phyloP scores from a whole-genome alignment of 2,329 filamentous ascomycete genomes.

The Periconia sp. region DNA sequence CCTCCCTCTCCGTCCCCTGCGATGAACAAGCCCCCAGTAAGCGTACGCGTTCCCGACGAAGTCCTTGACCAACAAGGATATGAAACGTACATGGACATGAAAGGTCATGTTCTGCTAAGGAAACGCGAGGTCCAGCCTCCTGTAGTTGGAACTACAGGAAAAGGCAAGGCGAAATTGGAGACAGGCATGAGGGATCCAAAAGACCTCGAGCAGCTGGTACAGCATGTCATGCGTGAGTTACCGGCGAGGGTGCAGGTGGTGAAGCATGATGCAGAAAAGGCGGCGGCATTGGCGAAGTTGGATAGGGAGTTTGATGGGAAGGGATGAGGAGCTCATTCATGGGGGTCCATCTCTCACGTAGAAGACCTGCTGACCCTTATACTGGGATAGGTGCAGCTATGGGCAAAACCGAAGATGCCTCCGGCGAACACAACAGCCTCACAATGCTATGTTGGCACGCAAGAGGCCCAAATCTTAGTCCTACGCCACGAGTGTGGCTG shows the following conservation, averaged over 20 bases:
- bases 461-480: too few relatives aligned
- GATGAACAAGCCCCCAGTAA: slow-evolving; percentile 24
- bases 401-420: too few relatives aligned
- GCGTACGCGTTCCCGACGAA: slow-evolving; percentile 52
- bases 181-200: slow-evolving; percentile 52
- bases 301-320: slow-evolving; percentile 46
- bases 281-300: slow-evolving; percentile 54
- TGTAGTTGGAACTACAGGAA: slow-evolving; percentile 22
- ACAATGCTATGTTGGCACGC: too few relatives aligned
- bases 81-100: slow-evolving; percentile 57
- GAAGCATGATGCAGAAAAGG: slow-evolving; percentile 49
- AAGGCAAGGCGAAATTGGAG: slow-evolving; percentile 36
- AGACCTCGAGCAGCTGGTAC: slow-evolving; percentile 51
- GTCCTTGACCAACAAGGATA: slow-evolving; percentile 57
- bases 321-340: too few relatives aligned
- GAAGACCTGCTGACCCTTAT: too few relatives aligned
- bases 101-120: slow-evolving; percentile 55
- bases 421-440: too few relatives aligned
- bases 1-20: neutral
- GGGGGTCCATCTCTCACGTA: too few relatives aligned
- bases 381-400: too few relatives aligned
- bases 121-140: slow-evolving; percentile 43
- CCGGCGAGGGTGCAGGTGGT: slow-evolving; percentile 47
- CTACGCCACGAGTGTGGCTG: too few relatives aligned
- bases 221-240: slow-evolving; percentile 54